These are phyloP conservation scores for Salicornia ramosissima DNA, from an alignment of 148 eudicot genomes.

Conservation along the genomic window DNA sequence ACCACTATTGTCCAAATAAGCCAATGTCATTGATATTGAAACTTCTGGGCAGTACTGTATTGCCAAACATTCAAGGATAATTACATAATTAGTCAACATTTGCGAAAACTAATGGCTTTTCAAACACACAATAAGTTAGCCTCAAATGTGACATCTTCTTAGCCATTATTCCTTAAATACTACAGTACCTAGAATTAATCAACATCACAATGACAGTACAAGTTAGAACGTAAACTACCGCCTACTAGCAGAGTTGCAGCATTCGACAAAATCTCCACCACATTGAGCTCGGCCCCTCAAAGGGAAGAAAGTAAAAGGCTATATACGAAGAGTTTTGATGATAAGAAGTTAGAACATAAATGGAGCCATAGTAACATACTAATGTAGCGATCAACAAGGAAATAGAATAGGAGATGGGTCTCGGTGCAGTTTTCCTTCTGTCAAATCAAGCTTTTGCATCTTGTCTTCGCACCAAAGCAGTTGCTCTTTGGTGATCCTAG, in stretches of 20 bases:
- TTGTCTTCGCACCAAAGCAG: slow-evolving; percentile 94
- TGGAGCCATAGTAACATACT: background rate
- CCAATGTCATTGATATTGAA: slow-evolving; percentile 9
- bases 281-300: background rate
- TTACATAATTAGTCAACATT: slow-evolving; percentile 15
- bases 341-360: slow-evolving; percentile 4
- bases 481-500: slow-evolving; percentile 65
- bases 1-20: no score
- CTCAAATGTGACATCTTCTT: background rate
- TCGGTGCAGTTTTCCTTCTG: slow-evolving; percentile 66
- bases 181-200: slow-evolving; percentile 1
- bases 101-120: slow-evolving; percentile 14
- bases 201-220: slow-evolving; percentile 19
- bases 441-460: slow-evolving; percentile 58
- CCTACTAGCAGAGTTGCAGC: slow-evolving; percentile 15
- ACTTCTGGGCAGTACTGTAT: background rate
- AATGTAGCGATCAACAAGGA: slow-evolving; percentile 45
- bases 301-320: slow-evolving; percentile 8
- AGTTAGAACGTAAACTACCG: background rate
- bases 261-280: slow-evolving; percentile 24
- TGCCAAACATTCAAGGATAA: background rate
- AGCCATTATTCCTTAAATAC: slow-evolving; percentile 1
- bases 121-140: slow-evolving; percentile 9
- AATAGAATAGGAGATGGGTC: slow-evolving; percentile 88
- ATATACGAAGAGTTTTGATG: slow-evolving; percentile 20